Evolutionary conservation across 2,329 filamentous ascomycete species (phyloP), one percentile per base, ranked within the genome.

Genomic region (Colletotrichum chrysophilum): DNA sequence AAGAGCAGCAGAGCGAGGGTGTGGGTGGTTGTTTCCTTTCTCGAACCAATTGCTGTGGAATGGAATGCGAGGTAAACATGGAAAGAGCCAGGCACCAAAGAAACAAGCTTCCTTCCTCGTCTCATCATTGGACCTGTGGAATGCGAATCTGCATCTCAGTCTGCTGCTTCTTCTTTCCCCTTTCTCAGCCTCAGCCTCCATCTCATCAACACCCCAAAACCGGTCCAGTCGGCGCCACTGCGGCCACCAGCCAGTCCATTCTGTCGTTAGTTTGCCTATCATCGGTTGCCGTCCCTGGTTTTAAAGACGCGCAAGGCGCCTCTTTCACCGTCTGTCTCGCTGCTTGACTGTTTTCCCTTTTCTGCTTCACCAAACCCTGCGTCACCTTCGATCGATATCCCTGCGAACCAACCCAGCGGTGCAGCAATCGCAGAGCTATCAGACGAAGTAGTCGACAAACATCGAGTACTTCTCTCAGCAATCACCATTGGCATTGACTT

Each of bases 31-130:
- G 12, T 52, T 52, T 52, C 43, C 43, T 52, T 52, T 13, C 43
- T 52, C 4, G 43, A 38, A 32, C 7, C 8, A 38, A 24, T 14
- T 64, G 8, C 61, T 38, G 16, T n/a, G 24, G 24, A 66, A 52
- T 10, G 64, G 61, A 34, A 13, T 18, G 36, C 28, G 24, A 34
- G 12, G 48, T 4, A 66, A 66, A 52, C 62, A 66, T 36, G 32
- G 26, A 24, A 30, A 26, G n/a, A 12, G 28, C 30, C 32, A 36
- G 30, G 18, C 36, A 38, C 12, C n/a, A 12, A 48, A 48, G 28
- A 66, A 66, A 75, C 38, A 75, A 71, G 72, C 67, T 75, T 71
- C 61, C n/a, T 55, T 60, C 62, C n/a, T 69, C 21, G 30, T 52
- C 26, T 32, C 28, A 10, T 69, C 65, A 52, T 21, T 52, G 43